Evolutionary conservation across 140 eudicot species (phyloP).

Genomic region (Senecio squalidus): DNA sequence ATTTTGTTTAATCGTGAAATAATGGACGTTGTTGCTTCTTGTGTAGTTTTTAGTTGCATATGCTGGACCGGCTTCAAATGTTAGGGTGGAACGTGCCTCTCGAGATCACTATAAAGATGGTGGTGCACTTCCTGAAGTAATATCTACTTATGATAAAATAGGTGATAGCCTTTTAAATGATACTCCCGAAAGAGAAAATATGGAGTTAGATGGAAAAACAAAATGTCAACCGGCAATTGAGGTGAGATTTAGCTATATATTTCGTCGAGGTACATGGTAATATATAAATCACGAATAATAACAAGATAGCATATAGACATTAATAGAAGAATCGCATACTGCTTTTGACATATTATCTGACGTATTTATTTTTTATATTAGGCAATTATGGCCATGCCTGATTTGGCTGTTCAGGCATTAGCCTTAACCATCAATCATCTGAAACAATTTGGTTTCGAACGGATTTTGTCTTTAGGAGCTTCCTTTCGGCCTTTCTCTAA

Average conservation of each 20-base stretch:
- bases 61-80: conserved; percentile 94
- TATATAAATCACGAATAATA: neutral
- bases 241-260: conserved; percentile 28
- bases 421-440: conserved; percentile 65
- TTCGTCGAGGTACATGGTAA: neutral
- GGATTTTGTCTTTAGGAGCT: conserved; percentile 71
- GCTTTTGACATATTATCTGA: conserved; percentile 1
- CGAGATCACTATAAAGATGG: conserved; percentile 51
- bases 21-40: neutral
- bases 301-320: conserved; percentile 3
- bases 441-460: conserved; percentile 89
- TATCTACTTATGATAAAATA: conserved; percentile 46
- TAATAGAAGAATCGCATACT: conserved; percentile 2
- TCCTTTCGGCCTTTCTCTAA: conserved; percentile 75
- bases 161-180: conserved; percentile 12
- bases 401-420: conserved; percentile 72
- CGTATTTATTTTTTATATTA: conserved; percentile 13
- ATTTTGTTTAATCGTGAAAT: neutral
- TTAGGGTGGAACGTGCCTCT: conserved; percentile 66
- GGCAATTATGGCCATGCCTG: conserved; percentile 85
- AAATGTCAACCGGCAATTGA: conserved; percentile 34
- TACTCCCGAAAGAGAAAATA: conserved; percentile 24
- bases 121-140: conserved; percentile 71
- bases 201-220: conserved; percentile 25
- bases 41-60: conserved; percentile 64